These are phyloP conservation scores for Sporothrix euskadiensis DNA, from an alignment of 2,329 filamentous ascomycete species.

Conservation along the genomic window DNA sequence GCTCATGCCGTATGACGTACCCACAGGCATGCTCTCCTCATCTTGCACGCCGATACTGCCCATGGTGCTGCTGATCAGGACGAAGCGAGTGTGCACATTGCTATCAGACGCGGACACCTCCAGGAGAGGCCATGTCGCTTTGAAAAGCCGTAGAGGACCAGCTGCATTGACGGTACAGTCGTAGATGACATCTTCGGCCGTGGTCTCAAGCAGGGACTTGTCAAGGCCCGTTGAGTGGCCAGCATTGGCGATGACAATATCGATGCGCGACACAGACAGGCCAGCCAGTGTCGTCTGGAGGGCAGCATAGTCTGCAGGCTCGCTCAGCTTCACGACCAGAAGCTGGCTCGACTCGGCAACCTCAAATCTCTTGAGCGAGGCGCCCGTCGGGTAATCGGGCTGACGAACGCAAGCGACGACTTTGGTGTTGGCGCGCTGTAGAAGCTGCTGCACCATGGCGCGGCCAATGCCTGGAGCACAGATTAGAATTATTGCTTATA, in stretches of 20 bases:
- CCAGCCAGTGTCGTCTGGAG: conserved; percentile 29
- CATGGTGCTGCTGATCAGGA: conserved; percentile 35
- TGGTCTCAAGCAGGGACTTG: conserved; percentile 31
- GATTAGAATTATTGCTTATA: background rate
- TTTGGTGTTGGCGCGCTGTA: conserved; percentile 34
- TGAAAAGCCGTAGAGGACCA: conserved; percentile 35
- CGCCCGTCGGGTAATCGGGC: conserved; percentile 41
- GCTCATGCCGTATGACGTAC: conserved; percentile 37
- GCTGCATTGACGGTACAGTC: conserved; percentile 36
- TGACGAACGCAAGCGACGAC: conserved; percentile 37
- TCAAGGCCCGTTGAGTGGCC: conserved; percentile 32
- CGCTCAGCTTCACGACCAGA: conserved; percentile 34
- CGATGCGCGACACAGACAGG: conserved; percentile 29
- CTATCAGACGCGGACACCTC: background rate
- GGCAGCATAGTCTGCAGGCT: conserved; percentile 27
- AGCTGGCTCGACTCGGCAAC: conserved; percentile 32
- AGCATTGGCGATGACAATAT: conserved; percentile 39
- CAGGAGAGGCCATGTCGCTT: conserved; percentile 34
- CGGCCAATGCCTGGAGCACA: conserved; percentile 29
- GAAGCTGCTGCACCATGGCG: conserved; percentile 26
- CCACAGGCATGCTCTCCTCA: conserved; percentile 32
- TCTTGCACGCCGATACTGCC: conserved; percentile 35
- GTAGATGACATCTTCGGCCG: conserved; percentile 28
- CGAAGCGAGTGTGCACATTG: conserved; percentile 31
- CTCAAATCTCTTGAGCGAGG: conserved; percentile 77